A percentile compares a stretch with the other conserved stretches of the same genome.
Evolutionary conservation across 371 early-diverging fungal species (phyloP).

Genomic region (Lichtheimia ornata): DNA sequence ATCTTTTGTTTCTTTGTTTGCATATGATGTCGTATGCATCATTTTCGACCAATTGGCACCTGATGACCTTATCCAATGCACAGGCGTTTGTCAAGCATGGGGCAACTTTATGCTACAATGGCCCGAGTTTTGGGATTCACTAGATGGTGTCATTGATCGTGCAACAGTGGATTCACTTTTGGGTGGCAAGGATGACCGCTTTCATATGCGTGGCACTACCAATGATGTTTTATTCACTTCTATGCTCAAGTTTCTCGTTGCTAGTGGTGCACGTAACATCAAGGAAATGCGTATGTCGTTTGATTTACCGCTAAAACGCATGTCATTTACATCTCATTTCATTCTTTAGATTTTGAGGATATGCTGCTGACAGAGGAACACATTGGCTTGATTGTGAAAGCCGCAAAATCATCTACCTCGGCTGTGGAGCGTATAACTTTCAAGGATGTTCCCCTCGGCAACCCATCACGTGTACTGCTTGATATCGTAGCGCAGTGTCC

Average conservation of each 20-base stretch:
- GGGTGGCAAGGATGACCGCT: background rate
- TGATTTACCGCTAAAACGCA: too few relatives aligned
- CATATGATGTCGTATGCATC: background rate
- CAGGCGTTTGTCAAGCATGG: constrained; percentile 3
- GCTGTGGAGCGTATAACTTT: background rate
- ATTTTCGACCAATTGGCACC: background rate
- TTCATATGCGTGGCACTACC: background rate
- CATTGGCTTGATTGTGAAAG: background rate
- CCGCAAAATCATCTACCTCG: background rate
- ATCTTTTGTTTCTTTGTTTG: background rate
- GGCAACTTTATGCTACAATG: constrained; percentile 1
- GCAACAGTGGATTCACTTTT: background rate
- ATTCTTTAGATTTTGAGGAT: background rate
- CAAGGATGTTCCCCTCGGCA: background rate
- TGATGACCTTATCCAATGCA: background rate
- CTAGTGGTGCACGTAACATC: too few relatives aligned
- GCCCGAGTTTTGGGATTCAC: constrained; percentile 1
- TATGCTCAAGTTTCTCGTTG: background rate
- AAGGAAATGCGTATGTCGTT: background rate
- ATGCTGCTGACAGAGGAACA: background rate
- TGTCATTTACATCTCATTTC: too few relatives aligned
- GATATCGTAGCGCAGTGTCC: background rate
- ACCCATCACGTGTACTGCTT: background rate
- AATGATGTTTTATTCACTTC: background rate
- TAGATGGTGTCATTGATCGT: background rate